Evolutionary conservation across 73 alveolate genomes (phyloP), one percentile per base, ranked within the genome.

Genomic region (Symbiodinium pilosum): DNA sequence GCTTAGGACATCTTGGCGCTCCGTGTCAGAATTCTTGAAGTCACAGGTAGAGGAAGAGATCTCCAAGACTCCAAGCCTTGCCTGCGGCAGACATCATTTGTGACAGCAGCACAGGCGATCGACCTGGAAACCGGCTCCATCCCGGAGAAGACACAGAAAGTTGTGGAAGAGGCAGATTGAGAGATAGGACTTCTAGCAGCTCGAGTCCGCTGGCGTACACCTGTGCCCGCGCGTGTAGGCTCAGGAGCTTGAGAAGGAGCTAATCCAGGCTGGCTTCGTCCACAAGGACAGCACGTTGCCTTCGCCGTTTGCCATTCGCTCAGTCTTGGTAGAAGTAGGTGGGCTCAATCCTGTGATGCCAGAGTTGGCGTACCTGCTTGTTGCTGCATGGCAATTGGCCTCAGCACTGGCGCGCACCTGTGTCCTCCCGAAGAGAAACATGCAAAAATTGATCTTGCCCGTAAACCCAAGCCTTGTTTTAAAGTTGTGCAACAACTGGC

Each of bases 71-170:
- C 20, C 24, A 30, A 28, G 43, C 18, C 26, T 34, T 34, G n/a
- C n/a, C n/a, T n/a, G n/a, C n/a, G n/a, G 39, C 26, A 14, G 12
- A 40, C 30, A 40, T 69, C 3, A 40, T n/a, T 30, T 2, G 2
- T 18, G 41, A 20, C 43, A 32, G 34, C 39, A 24, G 92, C 3
- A 32, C 47, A 84, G 93, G 73, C 75, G 24, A 43, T 84, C 75
- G 93, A 84, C 93, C 52, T 44, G 34, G 93, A 84, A 26, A 42
- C 93, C 18, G 56, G 56, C 88, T 38, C 42, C 56, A 84, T 84
- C 20, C 34, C 75, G 1, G 77, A 43, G 30, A 44, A 84, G 43
- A 43, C 93, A 4, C 32, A 44, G 28, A 24, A 18, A 43, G 93
- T 59, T 16, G 93, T 43, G 75, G 32, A 84, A 43, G 93, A 84